phyloP scores from a whole-genome alignment of 2,329 filamentous ascomycete species.

The Venturia aucupariae region DNA sequence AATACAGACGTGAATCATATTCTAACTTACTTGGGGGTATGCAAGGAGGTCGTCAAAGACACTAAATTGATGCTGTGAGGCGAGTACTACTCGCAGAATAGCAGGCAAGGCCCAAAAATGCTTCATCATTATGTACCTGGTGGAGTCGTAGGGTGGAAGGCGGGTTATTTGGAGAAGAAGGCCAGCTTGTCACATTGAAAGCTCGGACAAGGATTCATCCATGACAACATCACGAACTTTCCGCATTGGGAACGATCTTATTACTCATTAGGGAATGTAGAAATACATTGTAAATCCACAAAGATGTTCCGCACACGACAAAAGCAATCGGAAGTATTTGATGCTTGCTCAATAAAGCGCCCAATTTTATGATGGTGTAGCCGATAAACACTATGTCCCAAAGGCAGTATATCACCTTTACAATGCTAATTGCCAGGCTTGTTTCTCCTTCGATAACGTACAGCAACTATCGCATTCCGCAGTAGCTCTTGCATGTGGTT shows the following conservation, averaged over 20 bases:
- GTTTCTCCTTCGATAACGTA: too few species aligned
- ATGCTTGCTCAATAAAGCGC: too few species aligned
- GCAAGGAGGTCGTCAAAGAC: conserved; percentile 82
- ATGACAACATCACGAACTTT: conserved; percentile 4
- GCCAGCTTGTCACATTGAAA: not conserved
- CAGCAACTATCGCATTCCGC: too few species aligned
- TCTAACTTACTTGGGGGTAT: conserved; percentile 62
- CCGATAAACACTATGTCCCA: too few species aligned
- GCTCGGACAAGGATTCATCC: not conserved
- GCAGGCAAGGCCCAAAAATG: conserved; percentile 40
- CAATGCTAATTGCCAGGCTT: too few species aligned
- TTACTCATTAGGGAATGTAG: not conserved
- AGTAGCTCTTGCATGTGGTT: too few species aligned
- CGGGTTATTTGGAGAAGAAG: not conserved
- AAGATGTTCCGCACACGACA: too few species aligned
- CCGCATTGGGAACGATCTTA: not conserved
- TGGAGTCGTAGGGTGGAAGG: too few species aligned
- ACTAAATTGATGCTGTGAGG: conserved; percentile 59
- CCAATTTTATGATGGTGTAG: too few species aligned
- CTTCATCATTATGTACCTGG: conserved; percentile 27
- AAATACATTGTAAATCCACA: not conserved
- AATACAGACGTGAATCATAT: not conserved
- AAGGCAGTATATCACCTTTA: too few species aligned
- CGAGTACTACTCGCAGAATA: conserved; percentile 38
- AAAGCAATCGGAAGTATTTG: too few species aligned